Percentiles rank a stretch among this genome's conserved stretches.
Conservation (phyloP, 2,329 filamentous ascomycete genomes). For the Aspergillus piperis region DNA sequence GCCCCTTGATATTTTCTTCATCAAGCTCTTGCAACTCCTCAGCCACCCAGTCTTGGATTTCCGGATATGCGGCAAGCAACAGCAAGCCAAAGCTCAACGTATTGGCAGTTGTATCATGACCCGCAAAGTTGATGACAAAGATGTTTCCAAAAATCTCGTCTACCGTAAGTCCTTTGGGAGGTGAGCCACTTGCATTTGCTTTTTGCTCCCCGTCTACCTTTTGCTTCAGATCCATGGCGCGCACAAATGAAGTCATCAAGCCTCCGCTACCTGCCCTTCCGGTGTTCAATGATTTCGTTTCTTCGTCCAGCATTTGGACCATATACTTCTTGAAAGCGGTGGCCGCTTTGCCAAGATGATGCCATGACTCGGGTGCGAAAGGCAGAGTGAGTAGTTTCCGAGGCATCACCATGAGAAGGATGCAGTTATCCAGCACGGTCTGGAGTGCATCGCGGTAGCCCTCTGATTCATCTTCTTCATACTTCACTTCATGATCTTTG, state of each 20-base stretch:
- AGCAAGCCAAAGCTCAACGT: constrained; percentile 1
- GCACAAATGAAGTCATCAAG: constrained; percentile 11
- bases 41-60: constrained; percentile 10
- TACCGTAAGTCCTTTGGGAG: not conserved
- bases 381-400: not conserved
- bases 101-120: constrained; percentile 11
- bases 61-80: constrained; percentile 3
- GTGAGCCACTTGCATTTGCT: not conserved
- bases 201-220: not conserved
- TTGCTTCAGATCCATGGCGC: constrained; percentile 11
- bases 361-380: constrained; percentile 1
- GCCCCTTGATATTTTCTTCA: not conserved
- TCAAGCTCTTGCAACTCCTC: not conserved
- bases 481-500: not conserved
- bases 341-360: not conserved
- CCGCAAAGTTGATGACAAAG: constrained; percentile 11
- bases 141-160: constrained; percentile 12
- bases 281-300: not conserved
- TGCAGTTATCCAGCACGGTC: constrained; percentile 10
- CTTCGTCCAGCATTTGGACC: constrained; percentile 7
- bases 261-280: not conserved
- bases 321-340: constrained; percentile 2
- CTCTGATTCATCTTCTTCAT: not conserved
- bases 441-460: constrained; percentile 7
- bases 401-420: constrained; percentile 9